A percentile compares a stretch with the other conserved stretches of the same genome.
Conservation (phyloP, 306 rosid species). For the Delonix regia region DNA sequence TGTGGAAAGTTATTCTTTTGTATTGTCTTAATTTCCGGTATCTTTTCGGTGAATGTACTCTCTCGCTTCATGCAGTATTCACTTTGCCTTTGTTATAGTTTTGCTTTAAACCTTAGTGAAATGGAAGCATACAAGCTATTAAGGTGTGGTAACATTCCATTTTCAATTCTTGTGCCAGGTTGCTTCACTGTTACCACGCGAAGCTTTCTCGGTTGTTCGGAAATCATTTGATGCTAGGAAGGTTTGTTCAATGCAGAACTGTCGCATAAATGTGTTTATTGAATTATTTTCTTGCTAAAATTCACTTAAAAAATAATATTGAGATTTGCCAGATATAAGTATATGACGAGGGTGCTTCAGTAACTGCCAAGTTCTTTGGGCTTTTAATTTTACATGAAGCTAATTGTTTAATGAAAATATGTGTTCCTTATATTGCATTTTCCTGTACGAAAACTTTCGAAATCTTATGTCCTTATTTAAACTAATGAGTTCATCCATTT, state of each 20-base stretch:
- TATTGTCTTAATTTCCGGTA: background rate
- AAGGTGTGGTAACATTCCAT: background rate
- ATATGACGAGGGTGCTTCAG: background rate
- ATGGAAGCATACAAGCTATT: background rate
- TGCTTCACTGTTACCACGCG: constrained; percentile 79
- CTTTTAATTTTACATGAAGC: background rate
- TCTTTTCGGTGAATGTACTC: background rate
- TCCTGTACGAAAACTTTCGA: background rate
- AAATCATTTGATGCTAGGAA: constrained; percentile 99
- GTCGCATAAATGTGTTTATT: background rate
- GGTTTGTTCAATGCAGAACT: constrained; percentile 50
- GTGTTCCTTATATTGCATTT: background rate
- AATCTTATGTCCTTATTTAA: background rate
- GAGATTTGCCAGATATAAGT: constrained; percentile 1
- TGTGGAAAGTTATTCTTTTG: background rate
- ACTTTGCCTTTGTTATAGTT: background rate
- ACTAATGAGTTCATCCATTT: background rate
- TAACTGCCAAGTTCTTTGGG: background rate
- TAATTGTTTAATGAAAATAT: background rate
- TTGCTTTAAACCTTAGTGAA: background rate
- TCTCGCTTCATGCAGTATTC: background rate
- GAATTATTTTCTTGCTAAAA: background rate
- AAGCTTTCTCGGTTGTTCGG: constrained; percentile 76
- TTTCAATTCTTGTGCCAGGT: constrained; percentile 54
- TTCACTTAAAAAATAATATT: background rate